Percentiles rank a stretch among this genome's conserved stretches.
phyloP scores from a whole-genome alignment of 768 basidiomycete genomes.

The Lactarius hatsudake region DNA sequence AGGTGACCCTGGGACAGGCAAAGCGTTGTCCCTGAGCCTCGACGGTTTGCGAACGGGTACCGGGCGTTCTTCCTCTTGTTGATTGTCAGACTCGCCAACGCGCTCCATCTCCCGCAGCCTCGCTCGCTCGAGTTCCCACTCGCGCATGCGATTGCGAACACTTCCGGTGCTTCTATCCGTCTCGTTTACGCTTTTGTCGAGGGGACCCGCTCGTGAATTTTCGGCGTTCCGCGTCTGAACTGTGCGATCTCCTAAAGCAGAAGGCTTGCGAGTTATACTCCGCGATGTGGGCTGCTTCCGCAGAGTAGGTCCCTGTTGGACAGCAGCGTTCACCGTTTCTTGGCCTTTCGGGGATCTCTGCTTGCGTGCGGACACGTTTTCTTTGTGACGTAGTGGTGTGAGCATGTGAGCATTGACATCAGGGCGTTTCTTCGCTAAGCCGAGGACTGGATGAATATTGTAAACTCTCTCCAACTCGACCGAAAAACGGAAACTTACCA shows the following conservation, averaged over 20 bases:
- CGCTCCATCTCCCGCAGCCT: conserved; percentile 66
- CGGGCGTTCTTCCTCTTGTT: conserved; percentile 13
- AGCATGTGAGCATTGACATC: conserved; percentile 11
- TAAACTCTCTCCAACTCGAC: not conserved
- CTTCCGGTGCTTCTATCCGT: conserved; percentile 28
- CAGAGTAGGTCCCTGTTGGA: conserved; percentile 12
- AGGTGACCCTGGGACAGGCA: conserved; percentile 32
- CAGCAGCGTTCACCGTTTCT: conserved; percentile 17
- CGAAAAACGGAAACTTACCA: conserved; percentile 3
- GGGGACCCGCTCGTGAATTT: conserved; percentile 20
- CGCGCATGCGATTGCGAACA: conserved; percentile 60
- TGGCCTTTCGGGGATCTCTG: conserved; percentile 11
- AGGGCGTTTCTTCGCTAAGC: conserved; percentile 20
- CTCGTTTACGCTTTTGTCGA: conserved; percentile 31
- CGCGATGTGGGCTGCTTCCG: conserved; percentile 16
- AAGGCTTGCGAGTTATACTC: conserved; percentile 30
- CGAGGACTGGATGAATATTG: conserved; percentile 6
- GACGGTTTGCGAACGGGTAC: conserved; percentile 17
- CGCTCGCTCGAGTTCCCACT: conserved; percentile 74
- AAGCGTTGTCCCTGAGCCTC: conserved; percentile 12
- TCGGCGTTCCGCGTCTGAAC: conserved; percentile 29
- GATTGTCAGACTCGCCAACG: conserved; percentile 37
- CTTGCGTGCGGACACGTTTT: conserved; percentile 3
- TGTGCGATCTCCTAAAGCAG: conserved; percentile 21
- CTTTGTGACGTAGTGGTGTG: conserved; percentile 14